phyloP scores from a whole-genome alignment of 2,329 filamentous ascomycete genomes.

The Emydomyces testavorans region DNA sequence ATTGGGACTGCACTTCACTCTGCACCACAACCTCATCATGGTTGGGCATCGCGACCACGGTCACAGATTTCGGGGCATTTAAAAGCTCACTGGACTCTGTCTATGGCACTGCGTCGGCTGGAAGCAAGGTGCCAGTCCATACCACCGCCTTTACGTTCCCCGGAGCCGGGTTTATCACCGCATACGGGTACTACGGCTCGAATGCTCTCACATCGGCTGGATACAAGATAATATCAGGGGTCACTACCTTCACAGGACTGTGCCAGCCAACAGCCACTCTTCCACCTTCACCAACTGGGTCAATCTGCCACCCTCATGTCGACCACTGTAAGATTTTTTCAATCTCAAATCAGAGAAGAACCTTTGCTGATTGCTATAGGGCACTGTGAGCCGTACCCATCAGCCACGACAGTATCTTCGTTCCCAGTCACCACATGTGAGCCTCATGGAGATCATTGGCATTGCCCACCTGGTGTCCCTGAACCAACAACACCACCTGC shows the following conservation, averaged over 20 bases:
- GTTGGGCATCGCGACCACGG: constrained; percentile 2
- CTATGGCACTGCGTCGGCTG: constrained; percentile 1
- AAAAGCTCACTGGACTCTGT: constrained; percentile 4
- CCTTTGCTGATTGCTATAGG: no score
- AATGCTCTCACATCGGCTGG: constrained; percentile 8
- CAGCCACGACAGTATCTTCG: not conserved
- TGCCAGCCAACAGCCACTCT: constrained; percentile 3
- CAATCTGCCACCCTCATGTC: not conserved
- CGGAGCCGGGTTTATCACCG: constrained; percentile 3
- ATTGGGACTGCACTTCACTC: constrained; percentile 6
- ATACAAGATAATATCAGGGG: constrained; percentile 7
- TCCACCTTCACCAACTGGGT: constrained; percentile 9
- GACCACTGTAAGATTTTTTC: no score
- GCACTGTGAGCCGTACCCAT: no score
- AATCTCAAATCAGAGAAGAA: no score
- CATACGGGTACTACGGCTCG: constrained; percentile 6
- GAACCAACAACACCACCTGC: constrained; percentile 1
- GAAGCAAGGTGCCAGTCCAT: constrained; percentile 1
- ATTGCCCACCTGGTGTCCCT: constrained; percentile 6
- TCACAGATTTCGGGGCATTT: constrained; percentile 4
- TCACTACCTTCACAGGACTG: constrained; percentile 1
- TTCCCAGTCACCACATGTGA: not conserved
- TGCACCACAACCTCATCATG: not conserved
- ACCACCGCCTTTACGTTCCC: constrained; percentile 7
- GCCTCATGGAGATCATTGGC: constrained; percentile 4